phyloP scores from a whole-genome alignment of 1,284 basidiomycete genomes.

The Amylostereum chailletii region DNA sequence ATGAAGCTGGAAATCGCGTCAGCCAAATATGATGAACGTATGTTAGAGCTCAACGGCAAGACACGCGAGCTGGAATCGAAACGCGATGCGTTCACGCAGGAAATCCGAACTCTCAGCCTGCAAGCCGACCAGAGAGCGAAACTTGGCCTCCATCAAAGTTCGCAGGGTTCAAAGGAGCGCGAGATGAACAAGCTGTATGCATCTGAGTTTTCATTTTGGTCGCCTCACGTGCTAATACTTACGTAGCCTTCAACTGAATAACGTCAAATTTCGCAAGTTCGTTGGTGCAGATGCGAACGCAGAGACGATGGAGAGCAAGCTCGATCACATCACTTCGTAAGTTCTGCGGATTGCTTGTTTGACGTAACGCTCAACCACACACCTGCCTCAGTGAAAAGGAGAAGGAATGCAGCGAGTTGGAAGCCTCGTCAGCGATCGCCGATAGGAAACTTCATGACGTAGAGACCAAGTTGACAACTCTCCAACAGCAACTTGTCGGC shows the following conservation, averaged over 20 bases:
- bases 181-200: slow-evolving; percentile 66
- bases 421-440: slow-evolving; percentile 37
- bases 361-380: slow-evolving; percentile 5
- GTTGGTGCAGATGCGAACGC: slow-evolving; percentile 49
- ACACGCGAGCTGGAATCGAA: slow-evolving; percentile 59
- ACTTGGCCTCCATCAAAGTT: slow-evolving; percentile 68
- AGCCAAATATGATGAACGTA: slow-evolving; percentile 61
- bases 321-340: slow-evolving; percentile 53
- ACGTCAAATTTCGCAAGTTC: slow-evolving; percentile 50
- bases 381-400: slow-evolving; percentile 52
- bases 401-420: slow-evolving; percentile 46
- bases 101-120: slow-evolving; percentile 66
- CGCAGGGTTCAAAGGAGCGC: slow-evolving; percentile 54
- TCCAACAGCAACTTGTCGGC: slow-evolving; percentile 50
- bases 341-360: slow-evolving; percentile 13
- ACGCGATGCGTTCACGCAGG: slow-evolving; percentile 64
- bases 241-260: not conserved
- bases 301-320: slow-evolving; percentile 66
- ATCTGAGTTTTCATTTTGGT: not conserved
- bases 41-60: slow-evolving; percentile 52
- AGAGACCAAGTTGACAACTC: slow-evolving; percentile 51
- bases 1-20: slow-evolving; percentile 49
- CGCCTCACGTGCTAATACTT: not conserved
- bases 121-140: slow-evolving; percentile 83
- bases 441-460: slow-evolving; percentile 52